These are phyloP conservation scores for Thermomucor indicae-seudaticae DNA, from an alignment of 371 early-diverging fungal species.

Conservation along the genomic window DNA sequence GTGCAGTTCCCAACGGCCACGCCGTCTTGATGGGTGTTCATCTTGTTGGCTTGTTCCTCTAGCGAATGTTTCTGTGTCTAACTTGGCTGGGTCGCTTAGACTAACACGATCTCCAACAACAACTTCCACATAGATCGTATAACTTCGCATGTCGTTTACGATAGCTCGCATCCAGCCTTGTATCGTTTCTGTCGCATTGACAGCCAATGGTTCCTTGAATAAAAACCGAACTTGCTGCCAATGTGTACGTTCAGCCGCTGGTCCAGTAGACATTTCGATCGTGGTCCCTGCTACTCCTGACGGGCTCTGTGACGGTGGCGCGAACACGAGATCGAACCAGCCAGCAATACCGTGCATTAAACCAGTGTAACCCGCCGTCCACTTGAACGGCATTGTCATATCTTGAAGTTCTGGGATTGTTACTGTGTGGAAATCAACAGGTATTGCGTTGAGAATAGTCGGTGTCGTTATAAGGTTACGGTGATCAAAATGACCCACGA, in stretches of 20 bases:
- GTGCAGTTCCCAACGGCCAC: slow-evolving; percentile 85
- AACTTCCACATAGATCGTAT: slow-evolving; percentile 75
- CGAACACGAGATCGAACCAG: slow-evolving; percentile 93
- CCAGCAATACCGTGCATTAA: slow-evolving; percentile 94
- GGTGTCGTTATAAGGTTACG: slow-evolving; percentile 73
- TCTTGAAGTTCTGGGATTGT: slow-evolving; percentile 72
- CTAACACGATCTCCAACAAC: slow-evolving; percentile 32
- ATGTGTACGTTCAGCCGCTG: slow-evolving; percentile 86
- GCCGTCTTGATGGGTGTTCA: slow-evolving; percentile 43
- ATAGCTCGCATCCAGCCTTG: slow-evolving; percentile 82
- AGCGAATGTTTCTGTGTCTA: slow-evolving; percentile 13
- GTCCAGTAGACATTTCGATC: slow-evolving; percentile 78
- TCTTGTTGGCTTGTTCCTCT: slow-evolving; percentile 8
- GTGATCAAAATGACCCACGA: slow-evolving; percentile 93
- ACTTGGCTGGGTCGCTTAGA: slow-evolving; percentile 19
- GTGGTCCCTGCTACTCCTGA: slow-evolving; percentile 22
- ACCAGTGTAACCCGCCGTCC: slow-evolving; percentile 85
- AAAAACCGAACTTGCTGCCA: slow-evolving; percentile 98
- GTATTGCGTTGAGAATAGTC: slow-evolving; percentile 37
- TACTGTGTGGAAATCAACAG: slow-evolving; percentile 85
- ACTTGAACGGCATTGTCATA: slow-evolving; percentile 81
- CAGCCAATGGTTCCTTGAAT: slow-evolving; percentile 91
- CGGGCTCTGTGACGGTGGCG: slow-evolving; percentile 37
- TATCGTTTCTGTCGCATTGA: slow-evolving; percentile 85
- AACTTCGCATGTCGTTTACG: slow-evolving; percentile 90